A percentile compares a stretch with the other conserved stretches of the same genome.
Evolutionary conservation across 75 land plant genomes (phyloP).

Genomic region (Larix kaempferi): DNA sequence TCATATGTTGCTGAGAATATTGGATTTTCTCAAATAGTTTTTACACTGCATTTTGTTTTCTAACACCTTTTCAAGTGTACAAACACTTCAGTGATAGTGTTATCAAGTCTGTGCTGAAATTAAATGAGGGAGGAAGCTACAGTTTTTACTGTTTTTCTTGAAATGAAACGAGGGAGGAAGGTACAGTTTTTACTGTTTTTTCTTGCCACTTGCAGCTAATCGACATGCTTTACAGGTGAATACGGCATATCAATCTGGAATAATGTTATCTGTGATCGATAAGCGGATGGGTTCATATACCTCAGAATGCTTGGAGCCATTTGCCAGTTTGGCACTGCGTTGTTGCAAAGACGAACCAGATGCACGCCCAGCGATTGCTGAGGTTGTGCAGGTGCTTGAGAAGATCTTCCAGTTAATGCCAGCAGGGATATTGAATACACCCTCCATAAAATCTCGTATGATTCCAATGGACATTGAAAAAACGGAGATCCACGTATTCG

Average conservation of each 20-base stretch:
- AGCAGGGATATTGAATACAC: slow-evolving; percentile 6
- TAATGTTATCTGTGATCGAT: slow-evolving; percentile 56
- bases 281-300: slow-evolving; percentile 51
- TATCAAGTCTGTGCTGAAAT: background rate
- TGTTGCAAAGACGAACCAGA: slow-evolving; percentile 67
- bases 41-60: background rate
- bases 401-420: slow-evolving; percentile 32
- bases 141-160: slow-evolving; percentile 24
- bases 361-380: slow-evolving; percentile 59
- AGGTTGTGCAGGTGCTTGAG: slow-evolving; percentile 64
- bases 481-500: slow-evolving; percentile 8
- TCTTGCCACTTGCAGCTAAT: slow-evolving; percentile 5
- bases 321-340: slow-evolving; percentile 47
- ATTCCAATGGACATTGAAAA: background rate
- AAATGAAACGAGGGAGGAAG: background rate
- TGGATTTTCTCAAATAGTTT: background rate
- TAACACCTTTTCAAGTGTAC: background rate
- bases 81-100: background rate
- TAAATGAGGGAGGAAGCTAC: background rate
- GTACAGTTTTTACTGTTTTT: slow-evolving; percentile 24
- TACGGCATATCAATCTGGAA: slow-evolving; percentile 47
- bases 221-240: slow-evolving; percentile 47
- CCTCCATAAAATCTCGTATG: slow-evolving; percentile 22
- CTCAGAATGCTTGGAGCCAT: slow-evolving; percentile 58
- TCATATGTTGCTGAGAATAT: background rate